Percentiles rank a stretch among this genome's conserved stretches.
Conservation (phyloP, 306 rosid species). For the Prosopis cineraria region DNA sequence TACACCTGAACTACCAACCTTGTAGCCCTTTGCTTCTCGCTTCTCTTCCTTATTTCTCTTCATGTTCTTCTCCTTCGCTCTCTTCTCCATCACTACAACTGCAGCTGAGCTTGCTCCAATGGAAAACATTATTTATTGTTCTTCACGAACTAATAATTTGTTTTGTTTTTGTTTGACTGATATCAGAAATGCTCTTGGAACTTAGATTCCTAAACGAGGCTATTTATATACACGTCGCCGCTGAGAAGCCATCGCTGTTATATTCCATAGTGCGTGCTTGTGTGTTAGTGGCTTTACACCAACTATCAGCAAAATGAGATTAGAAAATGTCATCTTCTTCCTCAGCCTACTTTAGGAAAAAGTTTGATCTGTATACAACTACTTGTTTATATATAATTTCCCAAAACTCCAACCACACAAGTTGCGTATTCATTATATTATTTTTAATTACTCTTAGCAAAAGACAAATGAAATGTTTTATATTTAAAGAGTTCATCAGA, state of each 20-base stretch:
- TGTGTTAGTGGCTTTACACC: not conserved
- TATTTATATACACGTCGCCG: not conserved
- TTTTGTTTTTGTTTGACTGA: not conserved
- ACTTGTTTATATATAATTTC: not conserved
- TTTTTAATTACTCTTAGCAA: not conserved
- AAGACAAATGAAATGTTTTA: not conserved
- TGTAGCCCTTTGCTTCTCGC: not conserved
- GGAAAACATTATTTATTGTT: not conserved
- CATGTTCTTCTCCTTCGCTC: not conserved
- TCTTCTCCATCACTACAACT: not conserved
- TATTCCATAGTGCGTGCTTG: not conserved
- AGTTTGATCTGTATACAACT: not conserved
- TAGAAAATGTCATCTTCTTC: conserved; percentile 1
- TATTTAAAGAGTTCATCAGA: not conserved
- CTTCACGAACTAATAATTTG: not conserved
- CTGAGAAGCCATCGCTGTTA: not conserved
- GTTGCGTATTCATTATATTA: not conserved
- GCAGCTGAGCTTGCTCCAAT: conserved; percentile 9
- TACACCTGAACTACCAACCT: not conserved
- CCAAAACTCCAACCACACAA: not conserved
- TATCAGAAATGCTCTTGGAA: not conserved
- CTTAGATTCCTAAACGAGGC: not conserved
- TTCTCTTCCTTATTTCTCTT: not conserved
- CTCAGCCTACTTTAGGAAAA: not conserved
- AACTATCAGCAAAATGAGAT: not conserved